Percentiles rank a stretch among this genome's conserved stretches.
phyloP scores from a whole-genome alignment of 1,284 basidiomycete genomes.

The Papiliotrema flavescens region DNA sequence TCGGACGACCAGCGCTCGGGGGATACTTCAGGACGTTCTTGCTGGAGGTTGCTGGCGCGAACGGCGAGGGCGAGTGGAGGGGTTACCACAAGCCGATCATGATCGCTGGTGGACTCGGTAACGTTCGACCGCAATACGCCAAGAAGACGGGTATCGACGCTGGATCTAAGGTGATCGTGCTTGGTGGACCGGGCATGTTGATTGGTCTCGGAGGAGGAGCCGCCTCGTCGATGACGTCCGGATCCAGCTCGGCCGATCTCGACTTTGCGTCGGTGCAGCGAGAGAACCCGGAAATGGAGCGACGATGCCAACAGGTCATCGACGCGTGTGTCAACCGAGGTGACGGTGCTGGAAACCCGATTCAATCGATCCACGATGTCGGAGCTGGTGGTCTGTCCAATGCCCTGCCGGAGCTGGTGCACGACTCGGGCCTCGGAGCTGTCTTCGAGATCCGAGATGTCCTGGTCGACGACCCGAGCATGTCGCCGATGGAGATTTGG shows the following conservation, averaged over 20 bases:
- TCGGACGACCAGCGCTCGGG: slow-evolving; percentile 80
- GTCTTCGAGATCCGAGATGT: slow-evolving; percentile 94
- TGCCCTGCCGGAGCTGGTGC: slow-evolving; percentile 93
- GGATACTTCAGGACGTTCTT: slow-evolving; percentile 83
- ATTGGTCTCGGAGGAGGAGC: slow-evolving; percentile 97
- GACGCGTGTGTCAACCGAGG: slow-evolving; percentile 76
- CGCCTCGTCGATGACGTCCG: slow-evolving; percentile 86
- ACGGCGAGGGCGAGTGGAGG: slow-evolving; percentile 59
- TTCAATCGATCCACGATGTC: slow-evolving; percentile 96
- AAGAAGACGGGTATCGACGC: slow-evolving; percentile 69
- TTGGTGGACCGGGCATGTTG: slow-evolving; percentile 95
- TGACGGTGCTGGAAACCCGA: slow-evolving; percentile 62
- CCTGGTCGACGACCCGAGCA: slow-evolving; percentile 81
- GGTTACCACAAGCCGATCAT: slow-evolving; percentile 99
- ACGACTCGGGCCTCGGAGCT: slow-evolving; percentile 87
- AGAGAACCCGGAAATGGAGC: slow-evolving; percentile 98
- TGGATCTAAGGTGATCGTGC: slow-evolving; percentile 82
- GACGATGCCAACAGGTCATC: slow-evolving; percentile 95
- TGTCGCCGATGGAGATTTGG: slow-evolving; percentile 99
- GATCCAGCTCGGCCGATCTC: slow-evolving; percentile 80
- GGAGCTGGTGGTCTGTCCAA: slow-evolving; percentile 96
- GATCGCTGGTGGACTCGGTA: slow-evolving; percentile 96
- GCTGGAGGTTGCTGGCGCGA: slow-evolving; percentile 59
- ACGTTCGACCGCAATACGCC: slow-evolving; percentile 77
- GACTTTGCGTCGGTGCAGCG: slow-evolving; percentile 98